phyloP scores from a whole-genome alignment of 345 rosid genomes.

The Balakata baccata region DNA sequence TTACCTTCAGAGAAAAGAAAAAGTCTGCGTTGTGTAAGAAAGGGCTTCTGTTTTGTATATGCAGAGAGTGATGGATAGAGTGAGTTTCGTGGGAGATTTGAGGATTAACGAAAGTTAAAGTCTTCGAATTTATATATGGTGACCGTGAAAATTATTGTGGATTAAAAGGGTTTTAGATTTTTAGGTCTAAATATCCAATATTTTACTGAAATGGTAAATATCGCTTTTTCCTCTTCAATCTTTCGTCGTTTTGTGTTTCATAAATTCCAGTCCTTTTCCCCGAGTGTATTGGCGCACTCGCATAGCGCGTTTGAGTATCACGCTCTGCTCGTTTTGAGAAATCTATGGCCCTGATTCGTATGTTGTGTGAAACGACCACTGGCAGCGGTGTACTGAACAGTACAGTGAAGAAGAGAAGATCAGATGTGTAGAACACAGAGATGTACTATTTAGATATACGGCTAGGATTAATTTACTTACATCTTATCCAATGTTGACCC shows the following conservation, averaged over 20 bases:
- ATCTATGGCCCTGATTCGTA: not conserved
- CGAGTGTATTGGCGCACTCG: not conserved
- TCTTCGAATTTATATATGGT: not conserved
- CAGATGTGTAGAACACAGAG: not conserved
- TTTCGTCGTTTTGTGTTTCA: not conserved
- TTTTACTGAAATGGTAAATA: not conserved
- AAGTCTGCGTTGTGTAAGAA: not conserved
- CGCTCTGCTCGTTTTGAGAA: not conserved
- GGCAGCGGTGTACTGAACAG: not conserved
- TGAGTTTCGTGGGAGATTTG: conserved; percentile 7
- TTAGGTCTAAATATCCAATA: not conserved
- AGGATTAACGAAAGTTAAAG: not conserved
- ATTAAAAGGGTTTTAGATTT: not conserved
- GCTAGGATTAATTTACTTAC: not conserved
- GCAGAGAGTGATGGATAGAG: not conserved
- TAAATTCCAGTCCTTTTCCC: not conserved
- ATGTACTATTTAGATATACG: not conserved
- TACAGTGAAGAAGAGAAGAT: not conserved
- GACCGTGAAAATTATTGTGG: not conserved
- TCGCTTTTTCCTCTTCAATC: too few relatives aligned
- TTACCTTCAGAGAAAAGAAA: not conserved
- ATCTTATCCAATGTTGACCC: not conserved
- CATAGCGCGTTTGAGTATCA: not conserved
- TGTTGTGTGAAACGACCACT: too few relatives aligned
- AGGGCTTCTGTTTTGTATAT: not conserved